Conservation (phyloP, 1,139 yeast genomes). For the Kluyveromyces marxianus region DNA sequence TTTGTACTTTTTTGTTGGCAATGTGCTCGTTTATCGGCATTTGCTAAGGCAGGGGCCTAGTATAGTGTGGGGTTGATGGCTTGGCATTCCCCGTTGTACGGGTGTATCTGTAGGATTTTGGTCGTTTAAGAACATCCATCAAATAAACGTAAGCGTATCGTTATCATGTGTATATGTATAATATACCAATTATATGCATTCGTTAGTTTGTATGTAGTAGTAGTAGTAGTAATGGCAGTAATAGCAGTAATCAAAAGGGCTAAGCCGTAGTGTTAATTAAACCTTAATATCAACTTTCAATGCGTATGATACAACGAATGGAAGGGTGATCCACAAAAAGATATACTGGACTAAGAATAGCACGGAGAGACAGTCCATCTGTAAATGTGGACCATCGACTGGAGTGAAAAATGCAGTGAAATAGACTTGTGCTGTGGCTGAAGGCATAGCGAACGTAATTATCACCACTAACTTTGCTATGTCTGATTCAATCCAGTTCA, state of each 20-base stretch:
- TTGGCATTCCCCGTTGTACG: background rate
- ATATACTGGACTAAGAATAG: conserved; percentile 63
- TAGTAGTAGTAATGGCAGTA: background rate
- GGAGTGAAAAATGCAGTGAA: conserved; percentile 80
- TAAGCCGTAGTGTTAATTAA: background rate
- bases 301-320: conserved; percentile 55
- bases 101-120: too few relatives aligned
- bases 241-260: background rate
- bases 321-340: conserved; percentile 48
- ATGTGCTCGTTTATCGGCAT: too few relatives aligned
- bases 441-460: conserved; percentile 72
- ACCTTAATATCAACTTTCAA: conserved; percentile 29
- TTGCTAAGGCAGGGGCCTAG: too few relatives aligned
- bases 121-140: too few relatives aligned
- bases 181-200: too few relatives aligned
- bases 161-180: too few relatives aligned
- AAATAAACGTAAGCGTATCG: too few relatives aligned
- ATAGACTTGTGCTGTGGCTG: conserved; percentile 78
- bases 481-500: conserved; percentile 38
- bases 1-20: too few relatives aligned
- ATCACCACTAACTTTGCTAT: conserved; percentile 50
- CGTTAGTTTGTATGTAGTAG: background rate
- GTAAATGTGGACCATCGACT: conserved; percentile 48
- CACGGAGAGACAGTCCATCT: conserved; percentile 78
- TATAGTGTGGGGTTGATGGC: background rate